These are phyloP conservation scores for Rhizopogon vulgaris DNA, from an alignment of 768 basidiomycete species.

Conservation along the genomic window DNA sequence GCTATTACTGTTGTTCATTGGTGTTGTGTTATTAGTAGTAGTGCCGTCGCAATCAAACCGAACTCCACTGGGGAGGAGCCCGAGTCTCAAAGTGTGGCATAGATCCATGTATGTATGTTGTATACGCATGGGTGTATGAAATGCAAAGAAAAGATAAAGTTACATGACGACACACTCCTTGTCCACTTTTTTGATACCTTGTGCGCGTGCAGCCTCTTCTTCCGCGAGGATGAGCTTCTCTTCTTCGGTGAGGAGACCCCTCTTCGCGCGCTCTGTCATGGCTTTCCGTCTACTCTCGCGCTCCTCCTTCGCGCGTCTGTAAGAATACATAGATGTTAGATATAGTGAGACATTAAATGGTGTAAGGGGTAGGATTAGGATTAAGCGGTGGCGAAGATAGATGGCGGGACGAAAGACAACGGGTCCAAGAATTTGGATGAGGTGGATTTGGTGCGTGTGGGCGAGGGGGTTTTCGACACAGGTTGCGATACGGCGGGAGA, in stretches of 20 bases:
- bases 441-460: neutral
- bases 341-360: slow-evolving; percentile 10
- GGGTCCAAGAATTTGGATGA: slow-evolving; percentile 16
- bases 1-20: slow-evolving; percentile 15
- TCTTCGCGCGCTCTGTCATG: neutral
- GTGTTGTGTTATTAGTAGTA: slow-evolving; percentile 15
- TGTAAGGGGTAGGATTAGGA: slow-evolving; percentile 1
- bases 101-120: neutral
- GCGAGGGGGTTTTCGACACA: slow-evolving; percentile 21
- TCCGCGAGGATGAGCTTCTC: neutral
- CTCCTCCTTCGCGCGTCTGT: slow-evolving; percentile 71
- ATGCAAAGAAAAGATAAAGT: neutral
- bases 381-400: slow-evolving; percentile 66
- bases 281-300: slow-evolving; percentile 45
- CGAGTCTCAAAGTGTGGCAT: neutral
- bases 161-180: neutral
- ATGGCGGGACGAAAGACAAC: slow-evolving; percentile 56
- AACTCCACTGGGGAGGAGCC: too few relatives aligned
- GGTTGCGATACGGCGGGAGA: slow-evolving; percentile 18
- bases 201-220: neutral
- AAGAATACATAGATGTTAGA: slow-evolving; percentile 9
- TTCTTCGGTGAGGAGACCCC: neutral
- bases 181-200: neutral
- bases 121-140: too few relatives aligned
- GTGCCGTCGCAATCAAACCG: neutral